Conservation (phyloP, 257 asterid genomes). For the Lantana camara region DNA sequence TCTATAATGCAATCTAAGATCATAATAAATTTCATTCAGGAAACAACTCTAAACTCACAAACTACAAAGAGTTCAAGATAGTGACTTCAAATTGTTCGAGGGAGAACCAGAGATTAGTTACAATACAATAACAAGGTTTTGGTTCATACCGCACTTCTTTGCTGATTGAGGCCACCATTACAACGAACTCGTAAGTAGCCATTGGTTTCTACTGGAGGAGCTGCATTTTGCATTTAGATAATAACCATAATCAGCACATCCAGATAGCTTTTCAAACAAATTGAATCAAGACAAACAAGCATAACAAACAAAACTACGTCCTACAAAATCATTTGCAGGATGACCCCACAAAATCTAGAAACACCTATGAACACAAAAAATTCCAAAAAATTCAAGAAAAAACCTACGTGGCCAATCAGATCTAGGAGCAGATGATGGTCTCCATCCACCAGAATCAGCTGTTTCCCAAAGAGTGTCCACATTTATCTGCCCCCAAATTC, state of each 20-base stretch:
- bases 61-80: neutral
- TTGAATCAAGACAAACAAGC: constrained; percentile 9
- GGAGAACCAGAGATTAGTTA: neutral
- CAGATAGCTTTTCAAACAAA: neutral
- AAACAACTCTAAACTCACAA: too few relatives aligned
- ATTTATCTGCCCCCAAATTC: constrained; percentile 60
- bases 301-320: neutral
- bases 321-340: constrained; percentile 8
- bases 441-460: constrained; percentile 89
- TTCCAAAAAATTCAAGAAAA: constrained; percentile 16
- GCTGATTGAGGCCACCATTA: constrained; percentile 98
- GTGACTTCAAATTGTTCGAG: neutral
- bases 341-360: neutral
- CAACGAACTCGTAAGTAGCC: constrained; percentile 98
- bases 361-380: neutral
- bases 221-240: constrained; percentile 45
- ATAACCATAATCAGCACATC: constrained; percentile 24
- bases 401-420: constrained; percentile 91
- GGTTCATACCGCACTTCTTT: constrained; percentile 85
- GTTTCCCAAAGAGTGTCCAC: constrained; percentile 78
- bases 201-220: constrained; percentile 78
- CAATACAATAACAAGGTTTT: constrained; percentile 15
- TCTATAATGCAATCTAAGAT: neutral
- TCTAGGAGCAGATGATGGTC: constrained; percentile 96
- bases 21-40: constrained; percentile 10